A percentile compares a stretch with the other conserved stretches of the same genome.
Evolutionary conservation across 441 rosid species (phyloP).

Genomic region (Isatis lusitanica): DNA sequence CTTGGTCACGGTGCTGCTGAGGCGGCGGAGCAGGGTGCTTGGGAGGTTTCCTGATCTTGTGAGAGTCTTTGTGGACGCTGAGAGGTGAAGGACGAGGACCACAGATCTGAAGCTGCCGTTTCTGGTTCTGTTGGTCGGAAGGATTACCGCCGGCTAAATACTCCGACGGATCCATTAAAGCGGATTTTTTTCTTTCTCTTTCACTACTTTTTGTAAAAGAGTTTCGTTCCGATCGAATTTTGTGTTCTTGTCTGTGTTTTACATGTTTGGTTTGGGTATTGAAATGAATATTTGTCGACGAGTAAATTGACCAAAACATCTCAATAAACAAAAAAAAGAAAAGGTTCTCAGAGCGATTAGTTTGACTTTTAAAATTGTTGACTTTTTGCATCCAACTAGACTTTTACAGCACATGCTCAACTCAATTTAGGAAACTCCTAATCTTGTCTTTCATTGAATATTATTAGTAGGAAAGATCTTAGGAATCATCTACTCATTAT

Average conservation of each 20-base stretch:
- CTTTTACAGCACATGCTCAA: slow-evolving; percentile 21
- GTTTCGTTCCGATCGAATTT: not conserved
- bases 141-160: slow-evolving; percentile 25
- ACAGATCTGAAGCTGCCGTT: slow-evolving; percentile 51
- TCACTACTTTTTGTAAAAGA: not conserved
- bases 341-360: slow-evolving; percentile 18
- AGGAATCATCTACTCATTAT: slow-evolving; percentile 8
- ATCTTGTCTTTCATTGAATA: not conserved
- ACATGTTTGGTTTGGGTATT: slow-evolving; percentile 30
- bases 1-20: slow-evolving; percentile 30
- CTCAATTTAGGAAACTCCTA: not conserved
- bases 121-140: slow-evolving; percentile 36
- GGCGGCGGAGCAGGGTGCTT: slow-evolving; percentile 44
- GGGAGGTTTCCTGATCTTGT: slow-evolving; percentile 70
- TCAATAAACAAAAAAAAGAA: not conserved
- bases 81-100: slow-evolving; percentile 81
- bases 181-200: not conserved
- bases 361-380: slow-evolving; percentile 36
- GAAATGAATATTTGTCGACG: slow-evolving; percentile 31
- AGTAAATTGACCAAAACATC: slow-evolving; percentile 34
- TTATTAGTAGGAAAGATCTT: slow-evolving; percentile 20
- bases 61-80: slow-evolving; percentile 59
- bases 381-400: slow-evolving; percentile 23
- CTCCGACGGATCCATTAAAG: slow-evolving; percentile 42
- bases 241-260: slow-evolving; percentile 5